These are phyloP conservation scores for Halophytophthora batemanensis DNA, from an alignment of 352 stramenopile species.

Conservation along the genomic window DNA sequence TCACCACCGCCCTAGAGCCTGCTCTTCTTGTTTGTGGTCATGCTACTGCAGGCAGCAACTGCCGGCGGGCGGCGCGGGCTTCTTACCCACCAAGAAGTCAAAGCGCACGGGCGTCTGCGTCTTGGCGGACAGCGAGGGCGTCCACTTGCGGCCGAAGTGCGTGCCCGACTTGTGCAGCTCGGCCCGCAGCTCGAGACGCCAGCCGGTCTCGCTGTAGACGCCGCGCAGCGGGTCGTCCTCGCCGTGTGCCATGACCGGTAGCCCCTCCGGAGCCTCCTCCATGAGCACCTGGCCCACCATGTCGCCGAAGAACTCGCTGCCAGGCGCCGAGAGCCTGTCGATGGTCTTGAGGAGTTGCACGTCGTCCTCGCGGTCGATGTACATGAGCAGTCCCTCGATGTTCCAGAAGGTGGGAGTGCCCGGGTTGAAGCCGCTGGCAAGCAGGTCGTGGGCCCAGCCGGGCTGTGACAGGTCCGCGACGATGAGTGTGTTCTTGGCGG, in stretches of 20 bases:
- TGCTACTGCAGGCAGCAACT: no score
- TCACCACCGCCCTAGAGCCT: no score
- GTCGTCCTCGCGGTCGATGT: constrained; percentile 18
- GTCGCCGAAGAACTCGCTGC: constrained; percentile 32
- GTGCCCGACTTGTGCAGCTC: constrained; percentile 7
- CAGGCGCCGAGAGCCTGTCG: constrained; percentile 23
- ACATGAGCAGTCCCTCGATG: constrained; percentile 34
- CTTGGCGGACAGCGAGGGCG: constrained; percentile 2
- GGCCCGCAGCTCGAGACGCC: constrained; percentile 16
- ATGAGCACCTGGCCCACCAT: constrained; percentile 14
- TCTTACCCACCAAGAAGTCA: not conserved
- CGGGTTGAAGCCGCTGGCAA: constrained; percentile 19
- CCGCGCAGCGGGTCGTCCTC: constrained; percentile 29
- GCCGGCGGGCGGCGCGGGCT: no score
- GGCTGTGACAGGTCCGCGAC: constrained; percentile 25
- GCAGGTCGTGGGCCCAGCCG: constrained; percentile 21
- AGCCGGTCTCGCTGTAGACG: constrained; percentile 15
- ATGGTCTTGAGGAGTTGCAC: constrained; percentile 27
- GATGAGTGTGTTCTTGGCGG: constrained; percentile 22
- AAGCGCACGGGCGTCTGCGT: not conserved
- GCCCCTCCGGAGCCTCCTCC: constrained; percentile 1
- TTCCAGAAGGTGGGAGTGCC: constrained; percentile 30
- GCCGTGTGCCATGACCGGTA: constrained; percentile 20
- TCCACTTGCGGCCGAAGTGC: constrained; percentile 27
- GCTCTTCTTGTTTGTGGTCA: no score